phyloP scores from a whole-genome alignment of 179 eudicot species.

The Dionaea muscipula region DNA sequence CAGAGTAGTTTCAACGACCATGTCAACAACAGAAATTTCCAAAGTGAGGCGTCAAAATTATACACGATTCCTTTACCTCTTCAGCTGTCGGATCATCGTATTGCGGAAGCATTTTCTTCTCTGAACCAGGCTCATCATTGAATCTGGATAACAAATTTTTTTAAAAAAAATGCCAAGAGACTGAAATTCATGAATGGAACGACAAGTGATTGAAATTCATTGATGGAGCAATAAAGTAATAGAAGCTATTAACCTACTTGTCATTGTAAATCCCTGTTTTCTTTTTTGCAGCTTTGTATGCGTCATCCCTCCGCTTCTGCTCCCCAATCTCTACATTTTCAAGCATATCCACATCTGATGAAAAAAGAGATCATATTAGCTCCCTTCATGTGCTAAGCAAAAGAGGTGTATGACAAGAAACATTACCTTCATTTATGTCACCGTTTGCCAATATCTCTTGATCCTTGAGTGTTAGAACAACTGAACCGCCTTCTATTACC shows the following conservation, averaged over 20 bases:
- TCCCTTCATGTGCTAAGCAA: conserved; percentile 5
- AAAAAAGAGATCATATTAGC: conserved; percentile 22
- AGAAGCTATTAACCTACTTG: conserved; percentile 37
- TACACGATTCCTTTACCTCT: conserved; percentile 37
- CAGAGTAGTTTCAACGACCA: not conserved
- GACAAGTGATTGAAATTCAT: not conserved
- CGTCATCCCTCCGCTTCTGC: conserved; percentile 83
- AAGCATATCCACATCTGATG: conserved; percentile 77
- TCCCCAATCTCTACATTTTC: conserved; percentile 97
- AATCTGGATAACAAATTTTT: conserved; percentile 51
- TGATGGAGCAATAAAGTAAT: not conserved
- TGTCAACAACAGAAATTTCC: not conserved
- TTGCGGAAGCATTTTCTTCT: conserved; percentile 80
- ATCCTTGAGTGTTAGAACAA: conserved; percentile 93
- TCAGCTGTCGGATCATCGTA: conserved; percentile 81
- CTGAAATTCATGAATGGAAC: not conserved
- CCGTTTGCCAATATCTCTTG: conserved; percentile 90
- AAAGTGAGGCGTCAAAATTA: not conserved
- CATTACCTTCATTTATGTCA: conserved; percentile 69
- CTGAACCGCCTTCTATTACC: conserved; percentile 92
- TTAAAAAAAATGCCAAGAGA: conserved; percentile 3
- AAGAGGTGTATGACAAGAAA: not conserved
- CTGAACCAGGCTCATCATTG: conserved; percentile 52
- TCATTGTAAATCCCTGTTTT: conserved; percentile 55
- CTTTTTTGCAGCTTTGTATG: conserved; percentile 86